Evolutionary conservation across 1,284 basidiomycete genomes (phyloP).

Genomic region (Ceratobasidium sp.): DNA sequence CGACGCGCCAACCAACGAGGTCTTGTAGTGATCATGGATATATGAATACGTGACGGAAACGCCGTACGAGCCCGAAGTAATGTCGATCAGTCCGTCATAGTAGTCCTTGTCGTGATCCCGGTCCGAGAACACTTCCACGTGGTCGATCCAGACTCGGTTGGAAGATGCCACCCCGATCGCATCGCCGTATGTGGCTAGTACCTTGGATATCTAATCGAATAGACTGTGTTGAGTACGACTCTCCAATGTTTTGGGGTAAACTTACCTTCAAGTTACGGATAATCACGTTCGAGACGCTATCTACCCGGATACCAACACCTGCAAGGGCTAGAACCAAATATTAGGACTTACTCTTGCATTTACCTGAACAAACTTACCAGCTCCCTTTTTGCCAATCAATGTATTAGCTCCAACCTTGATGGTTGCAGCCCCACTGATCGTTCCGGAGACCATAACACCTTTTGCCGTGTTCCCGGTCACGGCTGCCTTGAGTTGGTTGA

Average conservation of each 20-base stretch:
- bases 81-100: constrained; percentile 45
- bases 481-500: constrained; percentile 60
- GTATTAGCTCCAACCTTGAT: constrained; percentile 64
- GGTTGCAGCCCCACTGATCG: constrained; percentile 61
- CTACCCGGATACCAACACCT: constrained; percentile 62
- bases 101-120: constrained; percentile 47
- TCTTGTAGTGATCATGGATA: constrained; percentile 48
- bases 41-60: constrained; percentile 38
- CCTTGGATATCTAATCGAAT: constrained; percentile 34
- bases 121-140: constrained; percentile 42
- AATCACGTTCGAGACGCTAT: constrained; percentile 63
- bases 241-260: background rate
- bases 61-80: constrained; percentile 31
- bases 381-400: constrained; percentile 57
- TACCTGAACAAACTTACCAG: constrained; percentile 34
- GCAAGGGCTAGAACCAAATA: constrained; percentile 52
- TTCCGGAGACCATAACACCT: constrained; percentile 63
- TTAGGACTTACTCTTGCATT: background rate
- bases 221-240: constrained; percentile 1
- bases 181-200: constrained; percentile 28
- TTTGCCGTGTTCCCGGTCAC: constrained; percentile 62
- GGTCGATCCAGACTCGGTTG: constrained; percentile 47
- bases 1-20: constrained; percentile 41
- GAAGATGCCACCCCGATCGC: constrained; percentile 38
- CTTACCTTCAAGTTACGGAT: constrained; percentile 66